Percentiles rank a stretch among this genome's conserved stretches.
These are phyloP conservation scores for Xylariaceae sp. DNA, from an alignment of 2,329 filamentous ascomycete species.

Conservation along the genomic window DNA sequence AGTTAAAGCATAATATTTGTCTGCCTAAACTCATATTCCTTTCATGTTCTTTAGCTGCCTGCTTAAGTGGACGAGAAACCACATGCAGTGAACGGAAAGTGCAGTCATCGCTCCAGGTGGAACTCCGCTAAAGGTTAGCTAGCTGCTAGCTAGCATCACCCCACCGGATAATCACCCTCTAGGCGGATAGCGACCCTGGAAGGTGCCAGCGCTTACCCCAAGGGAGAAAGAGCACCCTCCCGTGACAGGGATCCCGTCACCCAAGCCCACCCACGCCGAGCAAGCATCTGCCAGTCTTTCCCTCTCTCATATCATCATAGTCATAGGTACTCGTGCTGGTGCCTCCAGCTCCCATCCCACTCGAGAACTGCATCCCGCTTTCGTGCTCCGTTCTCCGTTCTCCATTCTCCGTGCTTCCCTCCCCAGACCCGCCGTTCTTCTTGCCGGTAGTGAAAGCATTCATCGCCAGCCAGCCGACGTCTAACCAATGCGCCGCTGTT, in stretches of 20 bases:
- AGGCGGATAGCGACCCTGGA: neutral
- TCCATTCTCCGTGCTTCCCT: too few species aligned
- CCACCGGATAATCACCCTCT: neutral
- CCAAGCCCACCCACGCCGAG: neutral
- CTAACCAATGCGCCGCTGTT: slow-evolving; percentile 19
- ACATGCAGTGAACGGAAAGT: neutral
- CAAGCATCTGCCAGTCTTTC: neutral
- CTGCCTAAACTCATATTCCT: neutral
- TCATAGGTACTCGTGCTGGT: neutral
- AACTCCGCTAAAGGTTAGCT: neutral
- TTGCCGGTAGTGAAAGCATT: neutral
- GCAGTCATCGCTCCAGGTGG: neutral
- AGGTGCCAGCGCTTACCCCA: neutral
- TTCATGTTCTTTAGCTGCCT: neutral
- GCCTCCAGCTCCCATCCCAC: neutral
- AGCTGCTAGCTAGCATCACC: neutral
- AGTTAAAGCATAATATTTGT: neutral
- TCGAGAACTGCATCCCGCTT: neutral
- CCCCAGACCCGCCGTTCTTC: neutral
- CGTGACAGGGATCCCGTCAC: neutral
- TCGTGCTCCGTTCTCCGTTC: neutral
- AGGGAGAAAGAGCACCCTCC: neutral
- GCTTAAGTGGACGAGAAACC: neutral
- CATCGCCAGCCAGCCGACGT: neutral
- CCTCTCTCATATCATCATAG: neutral